Conservation (phyloP, 306 rosid genomes). For the Clitoria ternatea region DNA sequence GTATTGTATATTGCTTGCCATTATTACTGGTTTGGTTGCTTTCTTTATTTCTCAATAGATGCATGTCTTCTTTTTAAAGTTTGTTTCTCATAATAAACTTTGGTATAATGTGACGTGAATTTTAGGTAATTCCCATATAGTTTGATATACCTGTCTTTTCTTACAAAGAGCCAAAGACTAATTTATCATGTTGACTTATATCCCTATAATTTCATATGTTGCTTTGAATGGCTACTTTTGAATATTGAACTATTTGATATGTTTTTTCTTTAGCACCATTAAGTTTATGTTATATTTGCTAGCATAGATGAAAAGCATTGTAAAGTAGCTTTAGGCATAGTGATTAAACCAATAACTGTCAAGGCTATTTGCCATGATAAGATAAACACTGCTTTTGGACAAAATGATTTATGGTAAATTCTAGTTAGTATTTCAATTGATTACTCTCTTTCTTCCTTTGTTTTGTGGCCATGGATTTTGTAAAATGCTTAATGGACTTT, state of each 20-base stretch:
- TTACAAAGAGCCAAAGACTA: too few species aligned
- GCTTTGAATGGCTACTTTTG: too few species aligned
- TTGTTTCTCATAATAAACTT: background rate
- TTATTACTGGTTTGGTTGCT: conserved; percentile 25
- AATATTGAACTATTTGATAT: background rate
- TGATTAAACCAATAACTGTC: conserved; percentile 57
- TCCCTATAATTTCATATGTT: background rate
- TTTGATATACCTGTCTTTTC: background rate
- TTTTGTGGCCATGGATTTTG: background rate
- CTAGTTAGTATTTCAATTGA: conserved; percentile 11
- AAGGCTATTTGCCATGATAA: conserved; percentile 54
- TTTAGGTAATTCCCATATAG: background rate
- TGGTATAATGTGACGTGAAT: background rate
- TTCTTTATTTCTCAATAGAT: background rate
- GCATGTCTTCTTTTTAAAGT: conserved; percentile 6
- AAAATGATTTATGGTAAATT: background rate
- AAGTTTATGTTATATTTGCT: background rate
- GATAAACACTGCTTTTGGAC: background rate
- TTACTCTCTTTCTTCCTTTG: background rate
- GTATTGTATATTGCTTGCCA: too few species aligned
- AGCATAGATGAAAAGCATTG: conserved; percentile 74
- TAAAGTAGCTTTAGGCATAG: conserved; percentile 68
- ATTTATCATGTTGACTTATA: background rate
- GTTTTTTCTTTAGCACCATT: conserved; percentile 8
- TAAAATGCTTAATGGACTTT: too few species aligned